Evolutionary conservation across 345 rosid genomes (phyloP), one percentile per base, ranked within the genome.

Genomic region (Aurinia saxatilis): DNA sequence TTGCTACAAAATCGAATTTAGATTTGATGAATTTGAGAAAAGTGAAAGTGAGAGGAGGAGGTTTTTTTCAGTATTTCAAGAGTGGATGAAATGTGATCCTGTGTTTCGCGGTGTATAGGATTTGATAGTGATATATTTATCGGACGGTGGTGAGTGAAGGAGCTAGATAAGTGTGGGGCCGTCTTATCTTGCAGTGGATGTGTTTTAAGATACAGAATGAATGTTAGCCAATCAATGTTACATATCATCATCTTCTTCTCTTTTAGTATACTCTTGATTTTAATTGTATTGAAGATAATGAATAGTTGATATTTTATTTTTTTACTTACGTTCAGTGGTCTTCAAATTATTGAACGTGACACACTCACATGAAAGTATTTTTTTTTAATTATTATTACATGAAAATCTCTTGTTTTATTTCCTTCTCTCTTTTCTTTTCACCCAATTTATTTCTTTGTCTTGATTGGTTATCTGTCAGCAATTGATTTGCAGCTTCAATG

Each of bases 111-210:
- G 19, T 36, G 29, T 64, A 44, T 8, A 3, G 16, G 0, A 27
- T 33, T 12, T 0, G 25, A 8, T 30, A 4, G 35, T 15, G 39
- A 46, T 51, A 38, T 55, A 52, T n/a, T n/a, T n/a, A 66, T 60
- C 57, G 2, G 19, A 61, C 64, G 73, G 73, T 66, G 50, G 10
- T 10, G 8, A 55, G 6, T 14, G 36, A 16, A 0, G 61, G 46
- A 41, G 30, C 54, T 37, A 40, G 66, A 62, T 49, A 49, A 8
- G 10, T 3, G 72, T 76, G 11, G 68, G 75, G 49, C 44, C 62
- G 38, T 55, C 77, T 78, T 78, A 78, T 78, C 82, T 25, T 47
- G 10, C 29, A 15, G 12, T 55, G 75, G 49, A 68, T 48, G 79
- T 79, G 6, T 27, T 41, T 68, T 14, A 21, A 62, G 66, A 54